Conservation (phyloP, 495 filamentous ascomycete genomes). For the Trichoderma gamsii region DNA sequence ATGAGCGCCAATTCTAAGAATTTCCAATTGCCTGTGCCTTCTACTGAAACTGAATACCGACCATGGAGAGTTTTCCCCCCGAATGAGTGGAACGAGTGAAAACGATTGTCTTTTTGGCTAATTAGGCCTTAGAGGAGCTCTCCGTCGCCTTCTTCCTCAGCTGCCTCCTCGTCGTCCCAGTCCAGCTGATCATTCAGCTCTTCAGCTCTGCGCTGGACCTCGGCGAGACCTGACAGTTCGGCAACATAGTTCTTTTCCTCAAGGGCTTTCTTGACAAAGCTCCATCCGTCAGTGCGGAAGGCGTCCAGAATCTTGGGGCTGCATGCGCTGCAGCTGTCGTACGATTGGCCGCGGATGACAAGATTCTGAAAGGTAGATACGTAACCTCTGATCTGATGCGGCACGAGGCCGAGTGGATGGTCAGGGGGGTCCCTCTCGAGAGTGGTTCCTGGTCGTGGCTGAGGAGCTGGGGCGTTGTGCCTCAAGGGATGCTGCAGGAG, state of each 20-base stretch:
- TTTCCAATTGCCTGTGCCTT: neutral
- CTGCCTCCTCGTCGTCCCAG: slow-evolving; percentile 44
- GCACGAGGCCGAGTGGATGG: slow-evolving; percentile 80
- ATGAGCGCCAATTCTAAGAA: neutral
- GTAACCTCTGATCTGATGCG: slow-evolving; percentile 90
- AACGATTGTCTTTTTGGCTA: slow-evolving; percentile 19
- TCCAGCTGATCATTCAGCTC: slow-evolving; percentile 36
- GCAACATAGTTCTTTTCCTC: slow-evolving; percentile 82
- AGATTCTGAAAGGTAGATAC: slow-evolving; percentile 82
- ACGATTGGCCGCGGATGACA: slow-evolving; percentile 70
- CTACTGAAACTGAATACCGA: neutral
- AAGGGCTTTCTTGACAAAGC: slow-evolving; percentile 80
- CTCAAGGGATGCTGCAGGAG: slow-evolving; percentile 73
- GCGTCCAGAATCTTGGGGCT: slow-evolving; percentile 65
- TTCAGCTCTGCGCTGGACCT: slow-evolving; percentile 82
- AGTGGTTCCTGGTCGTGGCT: slow-evolving; percentile 24
- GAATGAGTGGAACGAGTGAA: neutral
- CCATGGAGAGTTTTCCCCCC: neutral
- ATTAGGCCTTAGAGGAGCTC: slow-evolving; percentile 28
- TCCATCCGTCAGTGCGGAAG: slow-evolving; percentile 73
- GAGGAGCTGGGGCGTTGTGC: slow-evolving; percentile 54
- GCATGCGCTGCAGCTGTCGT: slow-evolving; percentile 89
- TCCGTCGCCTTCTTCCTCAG: slow-evolving; percentile 37
- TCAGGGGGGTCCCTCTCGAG: slow-evolving; percentile 52
- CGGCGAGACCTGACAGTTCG: slow-evolving; percentile 82